Percentiles rank a stretch among this genome's conserved stretches.
These are phyloP conservation scores for Chlamydomonas asymmetrica DNA, from an alignment of 139 green algal species.

Conservation along the genomic window DNA sequence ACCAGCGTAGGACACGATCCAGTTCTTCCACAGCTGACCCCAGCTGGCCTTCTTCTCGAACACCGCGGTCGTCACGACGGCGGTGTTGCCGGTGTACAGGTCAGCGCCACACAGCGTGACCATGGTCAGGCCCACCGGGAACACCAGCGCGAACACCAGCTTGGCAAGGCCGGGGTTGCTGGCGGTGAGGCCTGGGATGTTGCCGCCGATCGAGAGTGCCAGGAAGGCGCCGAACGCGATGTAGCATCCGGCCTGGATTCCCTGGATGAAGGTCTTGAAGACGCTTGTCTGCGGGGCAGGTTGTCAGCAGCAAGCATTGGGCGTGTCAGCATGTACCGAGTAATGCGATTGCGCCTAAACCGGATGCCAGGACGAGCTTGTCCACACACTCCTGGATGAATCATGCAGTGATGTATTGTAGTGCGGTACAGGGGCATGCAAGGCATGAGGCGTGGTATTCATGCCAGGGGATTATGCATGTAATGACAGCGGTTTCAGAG, in stretches of 20 bases:
- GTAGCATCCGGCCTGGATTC: conserved; percentile 30
- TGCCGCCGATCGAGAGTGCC: conserved; percentile 7
- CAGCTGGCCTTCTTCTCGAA: conserved; percentile 56
- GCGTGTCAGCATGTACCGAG: too few species aligned
- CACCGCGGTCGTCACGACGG: conserved; percentile 61
- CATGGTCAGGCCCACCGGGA: conserved; percentile 73
- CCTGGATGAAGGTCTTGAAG: conserved; percentile 13
- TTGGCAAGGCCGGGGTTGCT: conserved; percentile 65
- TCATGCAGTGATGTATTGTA: too few species aligned
- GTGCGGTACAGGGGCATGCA: not conserved
- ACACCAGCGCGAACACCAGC: conserved; percentile 56
- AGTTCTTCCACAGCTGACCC: conserved; percentile 68
- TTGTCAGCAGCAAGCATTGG: too few species aligned
- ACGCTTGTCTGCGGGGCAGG: not conserved
- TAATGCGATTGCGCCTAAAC: too few species aligned
- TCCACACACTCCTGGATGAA: too few species aligned
- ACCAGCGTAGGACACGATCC: conserved; percentile 63
- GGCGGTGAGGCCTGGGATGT: conserved; percentile 49
- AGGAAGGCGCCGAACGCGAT: conserved; percentile 32
- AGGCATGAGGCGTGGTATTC: not conserved
- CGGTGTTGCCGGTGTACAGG: conserved; percentile 88
- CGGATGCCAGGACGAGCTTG: too few species aligned
- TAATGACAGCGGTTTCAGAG: too few species aligned
- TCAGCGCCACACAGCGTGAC: conserved; percentile 72
- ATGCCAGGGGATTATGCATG: too few species aligned